A percentile compares a stretch with the other conserved stretches of the same genome.
Evolutionary conservation across 2,329 filamentous ascomycete species (phyloP).

Genomic region (Hymenoscyphus albidus): DNA sequence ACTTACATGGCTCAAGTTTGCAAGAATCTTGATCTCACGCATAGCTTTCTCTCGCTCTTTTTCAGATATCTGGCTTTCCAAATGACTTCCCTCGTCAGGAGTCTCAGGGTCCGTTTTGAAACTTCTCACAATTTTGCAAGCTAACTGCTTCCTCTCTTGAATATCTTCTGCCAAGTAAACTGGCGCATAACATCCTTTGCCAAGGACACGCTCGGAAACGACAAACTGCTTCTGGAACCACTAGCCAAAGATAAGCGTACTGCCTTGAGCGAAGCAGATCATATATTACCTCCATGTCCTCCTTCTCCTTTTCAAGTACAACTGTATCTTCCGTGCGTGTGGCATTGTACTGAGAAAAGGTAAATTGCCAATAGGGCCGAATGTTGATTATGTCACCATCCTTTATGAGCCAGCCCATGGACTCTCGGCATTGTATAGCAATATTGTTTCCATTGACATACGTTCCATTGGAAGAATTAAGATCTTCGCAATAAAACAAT

Average conservation of each 20-base stretch:
- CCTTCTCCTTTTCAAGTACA: background rate
- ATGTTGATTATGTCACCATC: constrained; percentile 48
- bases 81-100: background rate
- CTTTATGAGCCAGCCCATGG: constrained; percentile 45
- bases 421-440: constrained; percentile 38
- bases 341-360: constrained; percentile 32
- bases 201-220: constrained; percentile 49
- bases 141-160: constrained; percentile 54
- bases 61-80: background rate
- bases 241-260: constrained; percentile 32
- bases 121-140: constrained; percentile 57
- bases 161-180: constrained; percentile 53
- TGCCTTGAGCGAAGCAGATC: background rate
- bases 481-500: constrained; percentile 54
- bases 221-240: constrained; percentile 46
- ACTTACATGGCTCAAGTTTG: constrained; percentile 51
- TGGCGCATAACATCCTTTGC: constrained; percentile 49
- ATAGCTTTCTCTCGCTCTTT: constrained; percentile 37
- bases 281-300: background rate
- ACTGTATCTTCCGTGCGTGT: background rate
- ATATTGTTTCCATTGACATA: constrained; percentile 47
- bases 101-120: background rate
- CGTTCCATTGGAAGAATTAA: constrained; percentile 51
- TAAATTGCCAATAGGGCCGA: constrained; percentile 37
- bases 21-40: constrained; percentile 51